phyloP scores from a whole-genome alignment of 192 early-diverging fungal genomes.

The Coemansia sp. region DNA sequence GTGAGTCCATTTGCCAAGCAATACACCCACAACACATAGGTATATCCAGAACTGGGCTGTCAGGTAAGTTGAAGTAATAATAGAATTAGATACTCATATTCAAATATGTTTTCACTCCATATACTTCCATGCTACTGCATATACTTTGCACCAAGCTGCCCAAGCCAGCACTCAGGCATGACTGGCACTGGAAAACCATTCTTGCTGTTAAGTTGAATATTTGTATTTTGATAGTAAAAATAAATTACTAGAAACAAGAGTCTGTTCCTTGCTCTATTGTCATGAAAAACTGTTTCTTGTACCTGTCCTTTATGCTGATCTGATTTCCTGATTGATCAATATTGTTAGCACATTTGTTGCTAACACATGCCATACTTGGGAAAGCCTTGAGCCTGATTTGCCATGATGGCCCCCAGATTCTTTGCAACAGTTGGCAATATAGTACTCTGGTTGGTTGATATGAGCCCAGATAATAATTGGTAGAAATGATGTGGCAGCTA shows the following conservation, averaged over 20 bases:
- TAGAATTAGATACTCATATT: background rate
- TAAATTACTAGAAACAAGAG: too few species aligned
- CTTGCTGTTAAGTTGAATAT: too few species aligned
- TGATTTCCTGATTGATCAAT: too few species aligned
- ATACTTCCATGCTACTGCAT: background rate
- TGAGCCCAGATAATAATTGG: slow-evolving; percentile 9
- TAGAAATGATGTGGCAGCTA: slow-evolving; percentile 8
- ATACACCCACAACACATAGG: slow-evolving; percentile 30
- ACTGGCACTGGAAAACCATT: slow-evolving; percentile 29
- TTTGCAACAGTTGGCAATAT: background rate
- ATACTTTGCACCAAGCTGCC: slow-evolving; percentile 13
- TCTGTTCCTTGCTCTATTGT: too few species aligned
- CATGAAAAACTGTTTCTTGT: too few species aligned
- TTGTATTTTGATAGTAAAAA: too few species aligned
- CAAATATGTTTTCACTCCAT: background rate
- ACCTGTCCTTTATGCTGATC: too few species aligned
- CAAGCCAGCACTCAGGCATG: slow-evolving; percentile 21
- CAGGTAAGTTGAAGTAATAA: background rate
- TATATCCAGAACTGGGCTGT: background rate
- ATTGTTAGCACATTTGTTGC: too few species aligned
- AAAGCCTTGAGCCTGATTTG: background rate
- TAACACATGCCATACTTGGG: slow-evolving; percentile 14
- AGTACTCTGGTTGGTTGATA: background rate
- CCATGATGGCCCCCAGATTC: background rate
- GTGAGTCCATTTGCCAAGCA: slow-evolving; percentile 7